Evolutionary conservation across 441 rosid species (phyloP), one percentile per base, ranked within the genome.

Genomic region (Isatis lusitanica): DNA sequence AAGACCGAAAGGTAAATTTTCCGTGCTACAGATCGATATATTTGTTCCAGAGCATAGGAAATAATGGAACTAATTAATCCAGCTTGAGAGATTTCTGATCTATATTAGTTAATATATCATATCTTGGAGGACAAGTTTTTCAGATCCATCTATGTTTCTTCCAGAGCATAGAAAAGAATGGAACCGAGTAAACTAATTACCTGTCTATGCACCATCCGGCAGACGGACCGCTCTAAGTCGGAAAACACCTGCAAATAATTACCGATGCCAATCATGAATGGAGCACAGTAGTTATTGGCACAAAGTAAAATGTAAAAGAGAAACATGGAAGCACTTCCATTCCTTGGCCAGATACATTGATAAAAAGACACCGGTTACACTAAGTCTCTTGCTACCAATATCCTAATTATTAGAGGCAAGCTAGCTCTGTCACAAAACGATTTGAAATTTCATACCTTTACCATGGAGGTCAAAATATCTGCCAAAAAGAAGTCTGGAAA

Each of bases 401-500:
- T 69, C 33, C 55, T 60, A 31, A 51, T 2, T 31, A 66, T n/a
- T 51, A 66, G 21, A 44, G 8, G 5, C 12, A n/a, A 52, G 17
- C 12, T 56, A 62, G 75, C 38, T 50, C 65, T 57, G 55, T 31
- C 43, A 24, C 2, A 73, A 11, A 21, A 66, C 4, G 9, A 28
- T n/a, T 10, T 44, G 10, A 15, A 52, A 62, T 21, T 68, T 68
- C 82, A 63, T 83, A 89, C 94, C 94, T 89, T 89, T 60, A 89
- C 88, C 92, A 87, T 89, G 40, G 92, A 89, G 61, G 94, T 89
- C 66, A 87, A 68, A 57, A 89, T 87, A 79, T 87, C 94, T n/a
- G 92, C 92, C 89, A 89, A 76, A 65, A 89, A 89, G 80, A 87
- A 89, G 86, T 89, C 92, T 16, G 90, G 86, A 81, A 87, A 89